Base-by-base conservation (phyloP, 768 basidiomycete genomes). In the Termitomyces sp. region DNA sequence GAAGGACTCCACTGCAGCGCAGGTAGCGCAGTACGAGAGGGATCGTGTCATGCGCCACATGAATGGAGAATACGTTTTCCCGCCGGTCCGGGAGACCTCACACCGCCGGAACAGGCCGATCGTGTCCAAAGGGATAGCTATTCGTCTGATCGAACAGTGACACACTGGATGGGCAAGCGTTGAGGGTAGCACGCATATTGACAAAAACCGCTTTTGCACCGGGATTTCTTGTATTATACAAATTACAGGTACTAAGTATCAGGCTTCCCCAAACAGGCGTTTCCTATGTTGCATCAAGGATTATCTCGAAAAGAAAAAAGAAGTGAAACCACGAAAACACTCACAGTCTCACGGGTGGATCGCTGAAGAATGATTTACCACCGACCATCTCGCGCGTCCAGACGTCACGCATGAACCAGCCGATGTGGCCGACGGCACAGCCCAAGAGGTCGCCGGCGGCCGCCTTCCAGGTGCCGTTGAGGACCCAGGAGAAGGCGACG, bases 331-430 rank as follows among this genome's bases (percentile, higher is more conserved):
- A n/a, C n/a, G 3, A 5, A 12, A 34, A 12, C 3, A 81, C 90
- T 75, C 65, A 92, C 91, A 93, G 62, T 51, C 76, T 60, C 19
- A 77, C 74, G 4, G 91, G 91, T 0, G 91, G 82, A 53, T 91
- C 86, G 59, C 82, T 91, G 59, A 91, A 79, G 23, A 87, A 66
- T 0, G 83, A 85, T 58, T 78, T 77, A 0, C 89, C 89, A 14
- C 91, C 91, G 2, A 85, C 69, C 87, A 93, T 90, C 71, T 94
- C 91, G 55, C 91, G 74, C n/a, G 82, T 80, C 91, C 91, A 93
- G 0, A 92, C 91, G 59, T 94, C 91, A 42, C 89, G 75, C 66
- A 92, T 62, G 70, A 91, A 91, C 89, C 89, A 91, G 11, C 86
- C 86, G 19, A 92, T 72, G 66, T 94, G 91, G 1, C 93, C 94